Conservation (phyloP, 306 rosid species). For the Trifolium subterraneum region DNA sequence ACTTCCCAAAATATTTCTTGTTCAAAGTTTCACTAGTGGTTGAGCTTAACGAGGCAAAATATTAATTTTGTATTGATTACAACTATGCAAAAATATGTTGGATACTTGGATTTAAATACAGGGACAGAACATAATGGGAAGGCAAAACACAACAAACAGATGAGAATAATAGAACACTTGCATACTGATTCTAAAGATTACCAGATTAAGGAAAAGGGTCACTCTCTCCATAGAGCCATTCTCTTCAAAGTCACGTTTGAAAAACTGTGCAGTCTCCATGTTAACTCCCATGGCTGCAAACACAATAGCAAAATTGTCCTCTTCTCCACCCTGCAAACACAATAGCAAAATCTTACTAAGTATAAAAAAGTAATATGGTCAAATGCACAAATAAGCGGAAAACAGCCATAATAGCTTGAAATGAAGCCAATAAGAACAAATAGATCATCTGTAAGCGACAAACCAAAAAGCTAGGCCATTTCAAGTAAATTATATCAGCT, state of each 20-base stretch:
- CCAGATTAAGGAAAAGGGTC: slow-evolving; percentile 96
- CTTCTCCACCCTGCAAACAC: slow-evolving; percentile 94
- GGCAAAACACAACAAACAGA: slow-evolving; percentile 1
- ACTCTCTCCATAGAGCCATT: slow-evolving; percentile 99
- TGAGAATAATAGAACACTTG: slow-evolving; percentile 19
- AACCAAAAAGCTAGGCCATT: slow-evolving; percentile 11
- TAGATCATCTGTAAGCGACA: slow-evolving; percentile 11
- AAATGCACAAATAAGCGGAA: slow-evolving; percentile 13
- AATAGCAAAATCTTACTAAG: slow-evolving; percentile 69
- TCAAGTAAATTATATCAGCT: slow-evolving; percentile 1
- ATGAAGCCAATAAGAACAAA: slow-evolving; percentile 27
- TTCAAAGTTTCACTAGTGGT: slow-evolving; percentile 26
- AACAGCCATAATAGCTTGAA: slow-evolving; percentile 13
- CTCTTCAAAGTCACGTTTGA: slow-evolving; percentile 99
- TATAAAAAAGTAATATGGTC: slow-evolving; percentile 1
- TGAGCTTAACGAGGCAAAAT: slow-evolving; percentile 26
- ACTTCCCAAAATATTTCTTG: background rate
- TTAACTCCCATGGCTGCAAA: slow-evolving; percentile 99
- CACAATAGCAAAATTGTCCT: slow-evolving; percentile 98
- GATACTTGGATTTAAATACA: slow-evolving; percentile 11
- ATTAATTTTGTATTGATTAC: slow-evolving; percentile 5
- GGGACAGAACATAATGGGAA: background rate
- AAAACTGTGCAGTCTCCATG: slow-evolving; percentile 99
- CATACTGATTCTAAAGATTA: slow-evolving; percentile 43
- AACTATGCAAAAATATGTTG: slow-evolving; percentile 2